A percentile compares a stretch with the other conserved stretches of the same genome.
Conservation (phyloP, 1,284 basidiomycete genomes). For the Papiliotrema laurentii region DNA sequence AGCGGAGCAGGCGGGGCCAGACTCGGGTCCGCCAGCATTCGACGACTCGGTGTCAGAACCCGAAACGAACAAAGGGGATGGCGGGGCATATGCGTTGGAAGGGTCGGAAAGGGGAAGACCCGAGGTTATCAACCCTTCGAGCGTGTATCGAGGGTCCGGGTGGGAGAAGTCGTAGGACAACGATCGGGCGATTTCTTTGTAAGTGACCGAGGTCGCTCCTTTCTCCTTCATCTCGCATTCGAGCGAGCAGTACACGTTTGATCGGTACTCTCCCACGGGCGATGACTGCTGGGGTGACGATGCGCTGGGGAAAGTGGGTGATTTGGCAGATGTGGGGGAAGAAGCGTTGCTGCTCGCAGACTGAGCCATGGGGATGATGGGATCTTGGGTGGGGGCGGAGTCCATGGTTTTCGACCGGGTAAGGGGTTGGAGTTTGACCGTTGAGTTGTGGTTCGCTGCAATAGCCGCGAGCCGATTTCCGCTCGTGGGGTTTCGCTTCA, state of each 20-base stretch:
- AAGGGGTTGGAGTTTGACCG: constrained; percentile 24
- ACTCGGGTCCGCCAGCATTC: constrained; percentile 14
- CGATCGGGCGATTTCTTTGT: constrained; percentile 29
- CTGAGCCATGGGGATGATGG: constrained; percentile 1
- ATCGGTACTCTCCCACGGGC: constrained; percentile 15
- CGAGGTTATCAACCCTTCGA: not conserved
- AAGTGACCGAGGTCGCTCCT: constrained; percentile 21
- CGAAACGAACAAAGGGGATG: constrained; percentile 38
- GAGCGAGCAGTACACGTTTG: constrained; percentile 39
- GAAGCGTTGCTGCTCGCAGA: not conserved
- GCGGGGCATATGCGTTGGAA: constrained; percentile 24
- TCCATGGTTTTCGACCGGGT: constrained; percentile 28
- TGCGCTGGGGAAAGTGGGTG: constrained; percentile 4
- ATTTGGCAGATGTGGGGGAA: constrained; percentile 8
- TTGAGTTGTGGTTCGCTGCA: constrained; percentile 16
- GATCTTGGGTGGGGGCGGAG: constrained; percentile 4
- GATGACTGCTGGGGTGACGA: not conserved
- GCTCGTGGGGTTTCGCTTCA: constrained; percentile 29
- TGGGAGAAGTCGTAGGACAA: constrained; percentile 21
- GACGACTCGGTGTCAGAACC: constrained; percentile 40
- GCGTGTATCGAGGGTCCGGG: constrained; percentile 4
- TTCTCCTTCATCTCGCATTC: constrained; percentile 31
- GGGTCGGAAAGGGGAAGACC: constrained; percentile 14
- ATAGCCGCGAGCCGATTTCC: constrained; percentile 22
- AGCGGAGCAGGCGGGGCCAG: constrained; percentile 26